Base-by-base conservation (phyloP, 306 rosid genomes). In the Lathyrus oleraceus region DNA sequence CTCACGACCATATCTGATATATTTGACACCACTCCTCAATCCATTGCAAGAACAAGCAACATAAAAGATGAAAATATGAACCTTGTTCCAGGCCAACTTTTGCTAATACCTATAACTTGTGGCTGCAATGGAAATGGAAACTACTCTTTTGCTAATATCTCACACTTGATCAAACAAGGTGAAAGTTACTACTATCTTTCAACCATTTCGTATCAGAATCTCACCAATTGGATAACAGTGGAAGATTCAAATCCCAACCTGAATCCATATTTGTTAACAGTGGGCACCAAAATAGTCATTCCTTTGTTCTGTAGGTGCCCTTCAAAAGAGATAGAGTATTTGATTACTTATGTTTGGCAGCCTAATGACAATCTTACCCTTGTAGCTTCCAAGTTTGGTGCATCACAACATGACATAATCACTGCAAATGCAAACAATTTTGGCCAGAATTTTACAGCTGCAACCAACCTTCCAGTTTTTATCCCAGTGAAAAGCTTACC, bases 231-330 rank as follows among this genome's bases (percentile, higher is more conserved):
- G 87, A 61, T 52, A 2, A 67, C 14, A 54, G 85, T 84, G 60
- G 2, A 53, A 59, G 79, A 73, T 32, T 58, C 72, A 23, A 84
- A 75, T 38, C 88, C 80, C 1, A 2, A 36, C 36, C 36, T 82
- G 65, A 25, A 35, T 14, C 86, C 95, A 43, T 73, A 0, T 56
- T 28, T 53, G 42, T 69, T 90, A 61, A 74, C 35, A 25, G 8
- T 65, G 36, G 90, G 90, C 38, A 69, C 38, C 56, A 42, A 79
- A 61, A 76, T 88, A 30, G 69, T 60, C 8, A 76, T 88, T 57
- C 95, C 95, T 75, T 81, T 86, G 82, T 78, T 78, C 75, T 90
- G 95, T 14, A 76, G 62, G 10, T 90, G 90, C 75, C 87, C 90
- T 48, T 86, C 90, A 11, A 77, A 79, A 4, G 72, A 81, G 63